Conservation (phyloP, 2,329 filamentous ascomycete genomes). For the Neofusicoccum cordaticola region DNA sequence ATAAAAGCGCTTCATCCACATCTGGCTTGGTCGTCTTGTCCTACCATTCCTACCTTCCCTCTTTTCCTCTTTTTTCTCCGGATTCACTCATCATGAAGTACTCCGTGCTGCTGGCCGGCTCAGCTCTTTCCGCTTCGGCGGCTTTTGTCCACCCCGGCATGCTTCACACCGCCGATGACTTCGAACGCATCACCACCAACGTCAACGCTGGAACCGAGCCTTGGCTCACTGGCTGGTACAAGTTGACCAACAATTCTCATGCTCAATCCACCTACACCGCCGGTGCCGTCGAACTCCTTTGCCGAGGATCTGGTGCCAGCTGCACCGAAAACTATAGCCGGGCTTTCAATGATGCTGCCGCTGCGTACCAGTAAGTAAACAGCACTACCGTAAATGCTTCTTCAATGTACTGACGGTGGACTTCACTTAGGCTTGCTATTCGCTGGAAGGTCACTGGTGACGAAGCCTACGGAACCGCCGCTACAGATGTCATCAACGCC, state of each 20-base stretch:
- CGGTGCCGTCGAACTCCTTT: conserved; percentile 31
- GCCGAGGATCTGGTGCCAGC: conserved; percentile 34
- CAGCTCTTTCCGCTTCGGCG: conserved; percentile 3
- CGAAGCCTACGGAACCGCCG: conserved; percentile 36
- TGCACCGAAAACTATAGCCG: conserved; percentile 29
- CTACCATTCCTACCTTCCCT: not conserved
- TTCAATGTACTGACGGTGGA: not conserved
- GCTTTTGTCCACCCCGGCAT: conserved; percentile 33
- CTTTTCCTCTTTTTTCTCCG: not conserved
- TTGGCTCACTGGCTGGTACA: conserved; percentile 36
- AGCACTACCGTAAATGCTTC: too few relatives aligned
- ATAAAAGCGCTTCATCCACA: not conserved
- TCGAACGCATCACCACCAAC: conserved; percentile 41
- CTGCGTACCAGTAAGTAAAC: conserved; percentile 31
- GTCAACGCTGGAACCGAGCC: conserved; percentile 34
- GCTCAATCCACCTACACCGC: conserved; percentile 31
- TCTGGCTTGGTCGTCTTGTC: too few relatives aligned
- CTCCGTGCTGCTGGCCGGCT: not conserved
- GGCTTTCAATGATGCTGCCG: conserved; percentile 35
- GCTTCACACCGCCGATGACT: conserved; percentile 38
- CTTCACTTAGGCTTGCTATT: conserved; percentile 30
- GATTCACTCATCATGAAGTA: not conserved
- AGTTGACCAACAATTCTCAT: conserved; percentile 30
- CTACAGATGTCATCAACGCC: conserved; percentile 37
- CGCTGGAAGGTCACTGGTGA: conserved; percentile 42